Conservation (phyloP, 169 alveolate species). For the Plasmodium malariae region DNA sequence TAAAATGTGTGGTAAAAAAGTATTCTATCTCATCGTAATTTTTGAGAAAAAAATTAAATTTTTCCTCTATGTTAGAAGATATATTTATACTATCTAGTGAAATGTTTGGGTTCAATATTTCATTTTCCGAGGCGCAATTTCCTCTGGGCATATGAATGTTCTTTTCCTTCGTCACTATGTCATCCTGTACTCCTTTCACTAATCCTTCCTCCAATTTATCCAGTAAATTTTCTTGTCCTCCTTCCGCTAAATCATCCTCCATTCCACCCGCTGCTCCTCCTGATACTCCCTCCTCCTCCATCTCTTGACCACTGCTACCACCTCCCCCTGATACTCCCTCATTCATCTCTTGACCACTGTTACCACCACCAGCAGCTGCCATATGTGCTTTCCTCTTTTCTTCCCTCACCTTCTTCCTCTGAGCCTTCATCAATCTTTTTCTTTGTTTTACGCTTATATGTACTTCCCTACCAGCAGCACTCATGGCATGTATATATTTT, state of each 20-base stretch:
- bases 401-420: background rate
- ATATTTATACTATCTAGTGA: background rate
- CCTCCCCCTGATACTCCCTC: too few relatives aligned
- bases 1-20: conserved; percentile 33
- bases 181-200: background rate
- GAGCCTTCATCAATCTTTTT: background rate
- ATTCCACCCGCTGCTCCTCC: background rate
- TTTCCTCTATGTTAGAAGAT: conserved; percentile 13
- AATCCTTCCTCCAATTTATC: background rate
- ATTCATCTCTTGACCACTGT: too few relatives aligned
- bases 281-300: background rate
- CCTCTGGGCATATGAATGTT: too few relatives aligned
- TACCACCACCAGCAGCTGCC: too few relatives aligned
- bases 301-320: too few relatives aligned
- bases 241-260: background rate
- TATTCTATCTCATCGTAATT: conserved; percentile 53
- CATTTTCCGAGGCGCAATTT: too few relatives aligned
- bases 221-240: background rate
- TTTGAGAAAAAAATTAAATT: conserved; percentile 22
- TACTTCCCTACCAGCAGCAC: background rate
- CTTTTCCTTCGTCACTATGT: background rate
- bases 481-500: background rate
- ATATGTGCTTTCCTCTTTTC: conserved; percentile 6
- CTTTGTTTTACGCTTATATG: conserved; percentile 4
- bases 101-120: too few relatives aligned